Percentiles rank a stretch among this genome's conserved stretches.
Evolutionary conservation across 2,329 filamentous ascomycete species (phyloP).

Genomic region (Lasiodiplodia hormozganensis): DNA sequence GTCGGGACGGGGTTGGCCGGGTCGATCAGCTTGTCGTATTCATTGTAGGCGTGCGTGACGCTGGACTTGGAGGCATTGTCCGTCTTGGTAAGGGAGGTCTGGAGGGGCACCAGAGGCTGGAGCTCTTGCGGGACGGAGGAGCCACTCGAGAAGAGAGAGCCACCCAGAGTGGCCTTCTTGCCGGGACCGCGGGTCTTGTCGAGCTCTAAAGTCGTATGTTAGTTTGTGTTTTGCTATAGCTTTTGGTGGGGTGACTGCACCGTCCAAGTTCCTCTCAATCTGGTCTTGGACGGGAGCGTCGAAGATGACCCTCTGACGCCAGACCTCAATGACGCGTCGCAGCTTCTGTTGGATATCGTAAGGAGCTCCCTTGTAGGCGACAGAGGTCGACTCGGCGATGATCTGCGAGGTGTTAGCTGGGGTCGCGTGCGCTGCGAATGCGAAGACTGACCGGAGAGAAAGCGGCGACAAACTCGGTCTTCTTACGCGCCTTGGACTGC

Average conservation of each 20-base stretch:
- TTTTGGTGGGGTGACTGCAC: conserved; percentile 55
- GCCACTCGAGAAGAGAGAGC: conserved; percentile 72
- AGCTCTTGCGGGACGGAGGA: conserved; percentile 76
- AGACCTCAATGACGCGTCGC: conserved; percentile 89
- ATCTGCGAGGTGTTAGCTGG: conserved; percentile 53
- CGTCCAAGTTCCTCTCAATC: conserved; percentile 79
- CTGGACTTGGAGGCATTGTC: conserved; percentile 71
- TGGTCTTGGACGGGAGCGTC: conserved; percentile 78
- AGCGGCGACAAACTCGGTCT: conserved; percentile 89
- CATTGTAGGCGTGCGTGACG: conserved; percentile 74
- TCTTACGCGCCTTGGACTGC: conserved; percentile 90
- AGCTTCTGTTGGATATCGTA: conserved; percentile 88
- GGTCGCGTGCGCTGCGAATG: not conserved
- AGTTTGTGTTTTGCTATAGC: conserved; percentile 15
- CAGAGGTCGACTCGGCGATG: conserved; percentile 86
- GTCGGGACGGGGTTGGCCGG: conserved; percentile 73
- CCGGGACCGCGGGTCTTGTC: conserved; percentile 59
- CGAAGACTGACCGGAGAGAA: conserved; percentile 73
- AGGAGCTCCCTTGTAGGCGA: conserved; percentile 89
- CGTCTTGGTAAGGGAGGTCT: conserved; percentile 77
- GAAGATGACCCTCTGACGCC: conserved; percentile 87
- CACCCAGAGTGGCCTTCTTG: conserved; percentile 66
- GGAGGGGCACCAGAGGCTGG: conserved; percentile 73
- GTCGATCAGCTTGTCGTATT: conserved; percentile 85
- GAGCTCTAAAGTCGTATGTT: conserved; percentile 51